phyloP scores from a whole-genome alignment of 441 rosid species.

The Mallotus repandus region DNA sequence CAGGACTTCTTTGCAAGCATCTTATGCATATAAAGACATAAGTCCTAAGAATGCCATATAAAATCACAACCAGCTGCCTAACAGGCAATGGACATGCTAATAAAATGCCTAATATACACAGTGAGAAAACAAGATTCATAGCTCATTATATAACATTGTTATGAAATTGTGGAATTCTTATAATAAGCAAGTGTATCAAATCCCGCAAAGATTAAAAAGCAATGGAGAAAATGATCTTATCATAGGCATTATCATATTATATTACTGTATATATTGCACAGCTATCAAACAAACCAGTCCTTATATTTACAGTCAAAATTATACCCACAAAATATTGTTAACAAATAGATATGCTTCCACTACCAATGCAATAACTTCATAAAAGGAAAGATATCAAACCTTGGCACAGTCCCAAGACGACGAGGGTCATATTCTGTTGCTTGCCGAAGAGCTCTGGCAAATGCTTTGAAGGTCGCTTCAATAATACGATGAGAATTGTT shows the following conservation, averaged over 20 bases:
- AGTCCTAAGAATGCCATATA: background rate
- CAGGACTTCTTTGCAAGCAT: background rate
- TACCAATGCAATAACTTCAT: background rate
- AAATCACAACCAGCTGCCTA: background rate
- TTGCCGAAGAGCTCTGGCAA: conserved; percentile 92
- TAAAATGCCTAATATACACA: background rate
- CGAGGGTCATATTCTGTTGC: conserved; percentile 84
- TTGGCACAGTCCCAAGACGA: conserved; percentile 80
- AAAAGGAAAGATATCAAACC: conserved; percentile 41
- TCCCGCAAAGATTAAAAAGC: background rate
- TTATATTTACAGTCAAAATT: background rate
- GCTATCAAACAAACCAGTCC: background rate
- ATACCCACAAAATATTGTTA: background rate
- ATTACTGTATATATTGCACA: background rate
- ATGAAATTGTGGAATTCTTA: background rate
- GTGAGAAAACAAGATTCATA: too few relatives aligned
- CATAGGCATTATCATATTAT: background rate
- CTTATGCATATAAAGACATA: background rate
- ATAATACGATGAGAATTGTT: conserved; percentile 90
- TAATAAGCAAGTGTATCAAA: background rate
- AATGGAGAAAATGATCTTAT: background rate
- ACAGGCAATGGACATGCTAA: background rate
- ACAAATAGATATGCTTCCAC: conserved; percentile 1
- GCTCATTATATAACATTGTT: background rate
- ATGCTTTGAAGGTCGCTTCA: conserved; percentile 97